These are phyloP conservation scores for Rhizopus sp. DNA, from an alignment of 371 early-diverging fungal species.

Conservation along the genomic window DNA sequence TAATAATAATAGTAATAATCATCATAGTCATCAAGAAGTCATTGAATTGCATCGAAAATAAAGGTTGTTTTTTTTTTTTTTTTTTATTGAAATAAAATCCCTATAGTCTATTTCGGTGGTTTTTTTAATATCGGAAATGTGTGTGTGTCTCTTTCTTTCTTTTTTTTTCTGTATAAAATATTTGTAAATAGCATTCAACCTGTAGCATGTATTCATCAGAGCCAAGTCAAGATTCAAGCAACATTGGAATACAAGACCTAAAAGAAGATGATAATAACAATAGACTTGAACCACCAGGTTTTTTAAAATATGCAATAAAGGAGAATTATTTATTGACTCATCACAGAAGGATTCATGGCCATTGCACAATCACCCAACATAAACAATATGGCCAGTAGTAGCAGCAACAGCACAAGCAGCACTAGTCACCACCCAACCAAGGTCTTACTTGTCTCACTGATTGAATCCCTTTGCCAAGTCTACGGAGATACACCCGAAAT, in stretches of 20 bases:
- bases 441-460: conserved; percentile 70
- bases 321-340: neutral
- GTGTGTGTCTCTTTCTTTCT: too few species aligned
- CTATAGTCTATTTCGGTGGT: neutral
- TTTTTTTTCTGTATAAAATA: too few species aligned
- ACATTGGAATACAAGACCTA: too few species aligned
- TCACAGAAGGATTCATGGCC: neutral
- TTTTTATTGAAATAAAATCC: conserved; percentile 1
- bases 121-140: neutral
- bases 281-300: conserved; percentile 10
- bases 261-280: neutral
- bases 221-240: too few species aligned
- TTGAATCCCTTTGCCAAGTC: conserved; percentile 83
- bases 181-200: too few species aligned
- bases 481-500: conserved; percentile 81
- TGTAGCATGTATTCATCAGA: too few species aligned
- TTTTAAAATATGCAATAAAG: neutral
- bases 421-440: conserved; percentile 67
- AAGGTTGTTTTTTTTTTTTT: conserved; percentile 22
- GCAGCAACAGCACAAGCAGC: neutral
- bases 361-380: conserved; percentile 14
- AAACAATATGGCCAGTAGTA: conserved; percentile 8
- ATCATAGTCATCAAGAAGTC: conserved; percentile 13
- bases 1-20: too few species aligned
- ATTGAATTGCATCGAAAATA: conserved; percentile 31